These are phyloP conservation scores for Cubamyces lactineus DNA, from an alignment of 768 basidiomycete genomes.

Conservation along the genomic window DNA sequence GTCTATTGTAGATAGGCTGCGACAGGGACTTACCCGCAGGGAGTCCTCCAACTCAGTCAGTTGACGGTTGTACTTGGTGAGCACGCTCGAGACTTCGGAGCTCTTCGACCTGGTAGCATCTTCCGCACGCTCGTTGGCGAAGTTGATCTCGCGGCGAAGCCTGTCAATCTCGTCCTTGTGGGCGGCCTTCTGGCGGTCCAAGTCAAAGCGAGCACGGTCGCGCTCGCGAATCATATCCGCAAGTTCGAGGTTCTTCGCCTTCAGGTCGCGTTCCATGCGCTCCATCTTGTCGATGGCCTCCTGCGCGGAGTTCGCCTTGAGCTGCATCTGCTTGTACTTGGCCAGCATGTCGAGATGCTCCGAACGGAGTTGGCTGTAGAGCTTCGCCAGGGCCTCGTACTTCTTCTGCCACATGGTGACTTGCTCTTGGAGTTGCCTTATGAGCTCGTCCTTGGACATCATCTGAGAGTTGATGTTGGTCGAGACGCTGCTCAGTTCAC, in stretches of 20 bases:
- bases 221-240: constrained; percentile 99
- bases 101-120: constrained; percentile 90
- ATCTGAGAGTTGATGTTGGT: constrained; percentile 85
- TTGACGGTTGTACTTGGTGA: constrained; percentile 95
- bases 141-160: constrained; percentile 86
- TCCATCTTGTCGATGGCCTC: constrained; percentile 99
- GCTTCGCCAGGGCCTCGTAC: constrained; percentile 96
- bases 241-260: constrained; percentile 97
- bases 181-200: constrained; percentile 89
- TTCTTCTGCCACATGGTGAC: constrained; percentile 97
- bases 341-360: constrained; percentile 97
- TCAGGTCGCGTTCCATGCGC: constrained; percentile 96
- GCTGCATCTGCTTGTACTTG: constrained; percentile 96
- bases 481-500: constrained; percentile 76
- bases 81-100: constrained; percentile 85
- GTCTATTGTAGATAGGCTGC: background rate
- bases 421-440: constrained; percentile 95
- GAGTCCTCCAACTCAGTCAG: constrained; percentile 96
- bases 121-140: constrained; percentile 98
- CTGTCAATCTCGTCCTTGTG: constrained; percentile 97
- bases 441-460: constrained; percentile 90
- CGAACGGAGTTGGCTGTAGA: constrained; percentile 96
- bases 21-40: constrained; percentile 62
- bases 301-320: constrained; percentile 97
- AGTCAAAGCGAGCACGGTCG: constrained; percentile 92